Percentiles rank a stretch among this genome's conserved stretches.
Conservation (phyloP, 1,284 basidiomycete genomes). For the Rhizoctonia solani region DNA sequence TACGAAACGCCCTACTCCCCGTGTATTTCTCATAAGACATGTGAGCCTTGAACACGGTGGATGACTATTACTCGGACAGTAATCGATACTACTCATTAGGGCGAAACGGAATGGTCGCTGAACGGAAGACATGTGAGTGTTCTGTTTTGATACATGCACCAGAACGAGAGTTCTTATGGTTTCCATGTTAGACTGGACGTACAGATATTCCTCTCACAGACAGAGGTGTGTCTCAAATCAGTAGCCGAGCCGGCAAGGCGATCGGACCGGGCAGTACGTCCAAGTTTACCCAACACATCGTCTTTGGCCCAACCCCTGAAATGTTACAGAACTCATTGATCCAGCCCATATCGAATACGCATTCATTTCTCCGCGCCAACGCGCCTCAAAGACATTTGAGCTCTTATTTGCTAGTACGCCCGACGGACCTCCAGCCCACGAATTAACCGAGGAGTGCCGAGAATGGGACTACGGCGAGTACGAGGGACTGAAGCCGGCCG, state of each 20-base stretch:
- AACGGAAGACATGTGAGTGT: slow-evolving; percentile 49
- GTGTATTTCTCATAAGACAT: slow-evolving; percentile 42
- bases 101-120: slow-evolving; percentile 55
- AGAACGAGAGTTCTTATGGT: background rate
- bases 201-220: slow-evolving; percentile 54
- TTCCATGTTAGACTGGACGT: slow-evolving; percentile 49
- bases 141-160: background rate
- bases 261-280: slow-evolving; percentile 43
- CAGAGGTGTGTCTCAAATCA: slow-evolving; percentile 50
- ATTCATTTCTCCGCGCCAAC: slow-evolving; percentile 51
- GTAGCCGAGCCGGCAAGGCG: slow-evolving; percentile 48
- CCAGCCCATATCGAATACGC: slow-evolving; percentile 50
- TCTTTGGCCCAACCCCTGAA: background rate
- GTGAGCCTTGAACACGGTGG: slow-evolving; percentile 14
- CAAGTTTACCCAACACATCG: background rate
- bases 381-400: slow-evolving; percentile 51
- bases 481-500: slow-evolving; percentile 50
- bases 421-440: slow-evolving; percentile 4
- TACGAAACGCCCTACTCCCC: slow-evolving; percentile 37
- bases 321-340: slow-evolving; percentile 51
- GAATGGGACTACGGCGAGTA: slow-evolving; percentile 55
- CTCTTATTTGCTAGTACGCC: slow-evolving; percentile 43
- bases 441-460: slow-evolving; percentile 39
- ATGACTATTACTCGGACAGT: slow-evolving; percentile 15
- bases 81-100: slow-evolving; percentile 38